Evolutionary conservation across 345 rosid genomes (phyloP).

Genomic region (Excoecaria cochinchinensis): DNA sequence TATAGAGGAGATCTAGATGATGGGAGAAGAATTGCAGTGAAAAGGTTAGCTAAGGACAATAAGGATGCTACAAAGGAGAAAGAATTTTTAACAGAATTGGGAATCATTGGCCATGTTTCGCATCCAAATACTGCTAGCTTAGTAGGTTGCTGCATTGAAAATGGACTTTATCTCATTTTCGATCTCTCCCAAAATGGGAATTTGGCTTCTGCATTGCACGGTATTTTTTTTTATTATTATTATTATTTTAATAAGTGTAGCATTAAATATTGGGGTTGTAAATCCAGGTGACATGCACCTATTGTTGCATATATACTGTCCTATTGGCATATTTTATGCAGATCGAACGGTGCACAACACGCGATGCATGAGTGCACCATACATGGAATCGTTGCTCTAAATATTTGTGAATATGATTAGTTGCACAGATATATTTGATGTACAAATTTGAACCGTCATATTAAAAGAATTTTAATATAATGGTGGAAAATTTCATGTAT

Average conservation of each 20-base stretch:
- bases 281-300: too few species aligned
- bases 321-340: too few species aligned
- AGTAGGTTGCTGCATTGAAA: conserved; percentile 85
- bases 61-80: conserved; percentile 73
- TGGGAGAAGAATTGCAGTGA: conserved; percentile 75
- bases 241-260: not conserved
- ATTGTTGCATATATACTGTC: too few species aligned
- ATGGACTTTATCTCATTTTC: conserved; percentile 81
- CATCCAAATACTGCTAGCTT: conserved; percentile 82
- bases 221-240: conserved; percentile 34
- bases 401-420: too few species aligned
- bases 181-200: conserved; percentile 77
- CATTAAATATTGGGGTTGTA: too few species aligned
- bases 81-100: conserved; percentile 83
- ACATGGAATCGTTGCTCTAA: too few species aligned
- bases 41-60: conserved; percentile 75
- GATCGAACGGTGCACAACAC: too few species aligned
- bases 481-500: too few species aligned
- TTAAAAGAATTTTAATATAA: too few species aligned
- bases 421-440: too few species aligned
- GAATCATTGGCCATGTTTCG: conserved; percentile 71
- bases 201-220: conserved; percentile 71
- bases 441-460: too few species aligned
- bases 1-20: conserved; percentile 80
- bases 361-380: too few species aligned